A percentile compares a stretch with the other conserved stretches of the same genome.
phyloP scores from a whole-genome alignment of 108 stramenopile species.

The Cyclotella baltica region DNA sequence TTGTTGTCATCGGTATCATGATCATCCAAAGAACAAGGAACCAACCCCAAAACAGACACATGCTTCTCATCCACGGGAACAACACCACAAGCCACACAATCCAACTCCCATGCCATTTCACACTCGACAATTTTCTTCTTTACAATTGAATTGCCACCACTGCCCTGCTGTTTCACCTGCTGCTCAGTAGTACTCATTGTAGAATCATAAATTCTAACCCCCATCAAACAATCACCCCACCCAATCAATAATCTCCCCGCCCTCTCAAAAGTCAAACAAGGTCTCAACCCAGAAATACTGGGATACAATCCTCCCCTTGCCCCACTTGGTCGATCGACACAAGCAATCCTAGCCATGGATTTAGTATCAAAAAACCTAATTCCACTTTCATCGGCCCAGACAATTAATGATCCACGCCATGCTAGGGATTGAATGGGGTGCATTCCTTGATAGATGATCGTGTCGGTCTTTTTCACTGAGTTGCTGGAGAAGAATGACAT shows the following conservation, averaged over 20 bases:
- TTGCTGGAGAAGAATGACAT: constrained; percentile 11
- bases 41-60: constrained; percentile 77
- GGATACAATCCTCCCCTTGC: constrained; percentile 78
- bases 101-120: constrained; percentile 90
- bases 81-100: constrained; percentile 82
- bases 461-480: constrained; percentile 43
- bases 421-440: constrained; percentile 72
- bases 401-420: constrained; percentile 78
- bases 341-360: constrained; percentile 73
- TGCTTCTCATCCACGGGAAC: constrained; percentile 76
- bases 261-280: constrained; percentile 71
- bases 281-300: constrained; percentile 54
- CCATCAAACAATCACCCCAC: constrained; percentile 91
- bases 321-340: constrained; percentile 86
- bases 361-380: constrained; percentile 80
- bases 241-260: constrained; percentile 63
- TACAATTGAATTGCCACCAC: neutral
- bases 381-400: constrained; percentile 85
- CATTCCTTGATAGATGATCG: constrained; percentile 43
- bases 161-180: neutral
- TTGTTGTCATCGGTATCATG: constrained; percentile 10
- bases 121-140: constrained; percentile 63
- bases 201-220: constrained; percentile 56
- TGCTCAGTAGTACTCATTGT: neutral
- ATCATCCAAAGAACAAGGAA: constrained; percentile 50